A percentile compares a stretch with the other conserved stretches of the same genome.
Conservation (phyloP, 208 protist genomes). For the Angomonas ambiguus region DNA sequence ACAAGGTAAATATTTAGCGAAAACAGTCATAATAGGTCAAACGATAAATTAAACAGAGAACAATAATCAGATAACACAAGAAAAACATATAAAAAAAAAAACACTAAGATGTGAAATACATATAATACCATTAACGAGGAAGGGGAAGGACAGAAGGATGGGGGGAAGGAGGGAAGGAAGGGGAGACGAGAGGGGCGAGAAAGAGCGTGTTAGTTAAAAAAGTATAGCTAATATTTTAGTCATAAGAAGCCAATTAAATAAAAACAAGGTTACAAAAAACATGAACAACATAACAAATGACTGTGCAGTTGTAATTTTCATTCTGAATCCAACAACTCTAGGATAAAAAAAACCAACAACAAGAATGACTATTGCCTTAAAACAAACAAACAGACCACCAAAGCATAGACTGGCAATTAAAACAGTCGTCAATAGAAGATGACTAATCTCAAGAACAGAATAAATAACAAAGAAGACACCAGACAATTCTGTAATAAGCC, state of each 20-base stretch:
- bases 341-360: conserved; percentile 77
- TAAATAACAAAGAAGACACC: conserved; percentile 86
- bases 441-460: conserved; percentile 80
- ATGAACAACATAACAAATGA: conserved; percentile 81
- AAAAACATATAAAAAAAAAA: conserved; percentile 85
- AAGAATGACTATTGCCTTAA: conserved; percentile 77
- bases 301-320: conserved; percentile 85
- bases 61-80: conserved; percentile 84
- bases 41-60: conserved; percentile 50
- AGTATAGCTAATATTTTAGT: conserved; percentile 60
- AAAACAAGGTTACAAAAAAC: conserved; percentile 51
- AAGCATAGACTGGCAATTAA: conserved; percentile 74
- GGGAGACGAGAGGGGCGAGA: conserved; percentile 32
- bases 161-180: conserved; percentile 24
- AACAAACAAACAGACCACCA: conserved; percentile 82
- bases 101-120: conserved; percentile 75
- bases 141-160: conserved; percentile 33
- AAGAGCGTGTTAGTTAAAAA: conserved; percentile 60
- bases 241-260: conserved; percentile 54
- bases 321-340: conserved; percentile 64
- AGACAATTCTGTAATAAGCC: conserved; percentile 80
- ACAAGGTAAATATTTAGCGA: conserved; percentile 65
- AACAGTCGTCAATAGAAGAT: conserved; percentile 58
- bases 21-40: conserved; percentile 73
- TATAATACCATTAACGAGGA: conserved; percentile 74